Evolutionary conservation across 139 green algal genomes (phyloP), one percentile per base, ranked within the genome.

Genomic region (Eudorina sp.): DNA sequence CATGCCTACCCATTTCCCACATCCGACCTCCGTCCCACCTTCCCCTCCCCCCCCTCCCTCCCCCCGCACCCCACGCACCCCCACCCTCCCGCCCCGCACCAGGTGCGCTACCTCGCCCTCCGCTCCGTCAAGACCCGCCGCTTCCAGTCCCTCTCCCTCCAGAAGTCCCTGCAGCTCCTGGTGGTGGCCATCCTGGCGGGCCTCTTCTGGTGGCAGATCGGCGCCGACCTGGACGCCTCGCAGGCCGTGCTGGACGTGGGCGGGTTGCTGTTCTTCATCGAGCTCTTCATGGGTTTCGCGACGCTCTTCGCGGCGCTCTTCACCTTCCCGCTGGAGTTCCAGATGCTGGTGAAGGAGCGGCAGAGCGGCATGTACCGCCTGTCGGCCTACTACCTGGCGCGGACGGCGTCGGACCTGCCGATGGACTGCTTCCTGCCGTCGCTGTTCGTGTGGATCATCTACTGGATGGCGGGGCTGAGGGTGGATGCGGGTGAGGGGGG

Each of bases 311-410:
- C 72, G 19, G 90, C 89, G 18, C 91, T 95, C 55, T 95, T 95
- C 89, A 92, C 86, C 34, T 96, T 94, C 90, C 94, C 94, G 29
- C 73, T 64, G 0, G 90, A 94, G 53, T 94, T 92, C 76, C 75
- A 84, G 34, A 92, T 96, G 92, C 75, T 96, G 41, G 41, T 94
- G 45, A 96, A 95, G 90, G 94, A 96, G 91, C 80, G 94, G 0
- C 79, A 90, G 51, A 93, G 90, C 36, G 91, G 92, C 43, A 98
- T 98, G 97, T 98, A 98, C 93, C 88, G 94, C 13, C 87, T 98
- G 45, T 96, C 91, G 8, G 94, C 95, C 25, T 98, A 95, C 92
- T 98, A 97, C 93, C 46, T 95, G 60, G 93, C 96, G 1, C 90
- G 94, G 46, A 93, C 83, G 2, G 14, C 83, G 4, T 90, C 89